Evolutionary conservation across 495 filamentous ascomycete species (phyloP), one percentile per base, ranked within the genome.

Genomic region (Aspergillus saccharolyticus): DNA sequence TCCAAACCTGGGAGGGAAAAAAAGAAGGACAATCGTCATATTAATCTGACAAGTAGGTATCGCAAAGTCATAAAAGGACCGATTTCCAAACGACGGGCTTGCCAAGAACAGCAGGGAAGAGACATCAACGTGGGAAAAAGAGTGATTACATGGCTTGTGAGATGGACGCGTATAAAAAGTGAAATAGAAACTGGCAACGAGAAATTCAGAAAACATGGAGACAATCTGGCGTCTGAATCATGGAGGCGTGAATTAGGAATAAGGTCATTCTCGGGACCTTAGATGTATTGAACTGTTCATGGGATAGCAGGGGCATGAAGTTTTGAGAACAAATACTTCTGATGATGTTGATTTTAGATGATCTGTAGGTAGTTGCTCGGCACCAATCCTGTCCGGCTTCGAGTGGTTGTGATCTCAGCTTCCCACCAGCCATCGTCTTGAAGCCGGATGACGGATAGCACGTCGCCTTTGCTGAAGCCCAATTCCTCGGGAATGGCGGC

Each of bases 371-470:
- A 99, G 72, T 99, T 99, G 73, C 92, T 96, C 20, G 95, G 95
- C 52, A 97, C 95, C 66, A 99, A 77, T 21, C 95, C 95, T 12
- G 88, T 76, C 62, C 85, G 80, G 18, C 83, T 80, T 22, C 85
- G 85, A 63, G 83, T 84, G 0, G 89, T 89, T 51, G 90, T 89
- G 53, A 96, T 83, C 73, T 97, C 92, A 15, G 95, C 94, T 77
- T 97, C 94, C 95, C 95, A 99, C 95, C 95, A 99, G 12, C 95
- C 95, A 66, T 99, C 95, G 72, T 99, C 95, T 69, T 99, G 95
- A 57, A 92, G 83, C 59, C 90, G 80, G 33, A 96, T 74, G n/a
- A 99, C 84, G 1, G 93, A 90, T 8, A 99, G 75, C 51, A 89
- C 79, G 67, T 99, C 95, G 49, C 95, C 95, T 73, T 97, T 97